These are phyloP conservation scores for Rutstroemia sp. DNA, from an alignment of 2,329 filamentous ascomycete genomes.

Conservation along the genomic window DNA sequence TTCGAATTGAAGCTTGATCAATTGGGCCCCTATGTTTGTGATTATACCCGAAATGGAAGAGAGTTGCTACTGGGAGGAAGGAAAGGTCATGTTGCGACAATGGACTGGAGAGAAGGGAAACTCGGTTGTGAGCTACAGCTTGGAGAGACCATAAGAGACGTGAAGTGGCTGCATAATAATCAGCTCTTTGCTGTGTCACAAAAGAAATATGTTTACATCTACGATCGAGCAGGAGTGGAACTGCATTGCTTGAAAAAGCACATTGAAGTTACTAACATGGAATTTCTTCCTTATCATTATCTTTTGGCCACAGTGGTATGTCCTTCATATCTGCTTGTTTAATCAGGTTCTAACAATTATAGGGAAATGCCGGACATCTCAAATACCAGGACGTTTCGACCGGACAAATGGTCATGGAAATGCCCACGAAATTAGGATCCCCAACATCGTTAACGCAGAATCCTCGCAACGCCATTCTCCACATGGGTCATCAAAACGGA, in stretches of 20 bases:
- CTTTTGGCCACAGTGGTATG: conserved; percentile 77
- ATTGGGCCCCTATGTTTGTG: conserved; percentile 78
- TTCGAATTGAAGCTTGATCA: conserved; percentile 81
- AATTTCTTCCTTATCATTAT: conserved; percentile 95
- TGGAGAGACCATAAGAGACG: conserved; percentile 82
- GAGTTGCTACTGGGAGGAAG: conserved; percentile 78
- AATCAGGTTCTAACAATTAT: conserved; percentile 12
- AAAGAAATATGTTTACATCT: conserved; percentile 96
- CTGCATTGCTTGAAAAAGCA: conserved; percentile 87
- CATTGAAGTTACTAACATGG: conserved; percentile 84
- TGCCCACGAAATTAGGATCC: conserved; percentile 76
- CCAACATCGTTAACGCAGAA: conserved; percentile 84
- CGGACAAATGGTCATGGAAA: conserved; percentile 78
- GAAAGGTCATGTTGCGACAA: conserved; percentile 91
- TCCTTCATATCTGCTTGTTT: conserved; percentile 15
- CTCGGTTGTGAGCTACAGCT: conserved; percentile 87
- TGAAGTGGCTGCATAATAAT: conserved; percentile 89
- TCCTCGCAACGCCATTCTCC: conserved; percentile 83
- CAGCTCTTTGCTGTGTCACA: conserved; percentile 93
- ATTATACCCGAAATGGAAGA: conserved; percentile 85
- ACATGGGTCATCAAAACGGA: conserved; percentile 91
- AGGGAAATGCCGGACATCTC: conserved; percentile 74
- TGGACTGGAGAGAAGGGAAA: conserved; percentile 93
- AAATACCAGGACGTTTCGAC: conserved; percentile 96
- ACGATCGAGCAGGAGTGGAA: conserved; percentile 85